A percentile compares a stretch with the other conserved stretches of the same genome.
phyloP scores from a whole-genome alignment of 768 basidiomycete genomes.

The Chalciporus piperatus region DNA sequence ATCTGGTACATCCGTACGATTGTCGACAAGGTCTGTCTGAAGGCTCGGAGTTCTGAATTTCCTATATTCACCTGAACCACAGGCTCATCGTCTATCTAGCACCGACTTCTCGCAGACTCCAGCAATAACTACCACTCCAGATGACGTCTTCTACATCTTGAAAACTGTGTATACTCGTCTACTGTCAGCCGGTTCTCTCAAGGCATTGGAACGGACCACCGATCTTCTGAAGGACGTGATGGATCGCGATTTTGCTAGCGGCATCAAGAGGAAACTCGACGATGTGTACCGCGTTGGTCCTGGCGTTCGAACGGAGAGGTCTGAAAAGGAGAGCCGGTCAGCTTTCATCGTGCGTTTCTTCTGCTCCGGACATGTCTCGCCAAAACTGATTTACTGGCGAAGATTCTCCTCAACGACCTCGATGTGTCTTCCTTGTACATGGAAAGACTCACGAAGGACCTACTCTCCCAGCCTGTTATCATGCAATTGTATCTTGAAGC shows the following conservation, averaged over 20 bases:
- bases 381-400: constrained; percentile 3
- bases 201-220: constrained; percentile 55
- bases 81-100: constrained; percentile 88
- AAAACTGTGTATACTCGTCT: constrained; percentile 79
- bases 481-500: constrained; percentile 63
- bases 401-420: constrained; percentile 94
- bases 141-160: constrained; percentile 95
- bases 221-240: constrained; percentile 68
- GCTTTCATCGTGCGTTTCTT: constrained; percentile 73
- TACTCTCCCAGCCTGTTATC: constrained; percentile 51
- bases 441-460: constrained; percentile 73
- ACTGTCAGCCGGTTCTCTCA: constrained; percentile 70
- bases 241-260: constrained; percentile 77
- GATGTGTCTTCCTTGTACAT: constrained; percentile 89
- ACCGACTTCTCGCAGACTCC: constrained; percentile 65
- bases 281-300: constrained; percentile 70
- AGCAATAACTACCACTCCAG: constrained; percentile 73
- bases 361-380: not conserved
- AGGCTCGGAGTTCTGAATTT: not conserved
- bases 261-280: constrained; percentile 84
- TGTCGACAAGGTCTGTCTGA: constrained; percentile 73
- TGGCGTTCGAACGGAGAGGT: constrained; percentile 63
- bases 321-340: constrained; percentile 74
- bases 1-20: constrained; percentile 85
- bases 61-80: not conserved